Conservation (phyloP, 768 basidiomycete genomes). For the Kondoa malvinella region DNA sequence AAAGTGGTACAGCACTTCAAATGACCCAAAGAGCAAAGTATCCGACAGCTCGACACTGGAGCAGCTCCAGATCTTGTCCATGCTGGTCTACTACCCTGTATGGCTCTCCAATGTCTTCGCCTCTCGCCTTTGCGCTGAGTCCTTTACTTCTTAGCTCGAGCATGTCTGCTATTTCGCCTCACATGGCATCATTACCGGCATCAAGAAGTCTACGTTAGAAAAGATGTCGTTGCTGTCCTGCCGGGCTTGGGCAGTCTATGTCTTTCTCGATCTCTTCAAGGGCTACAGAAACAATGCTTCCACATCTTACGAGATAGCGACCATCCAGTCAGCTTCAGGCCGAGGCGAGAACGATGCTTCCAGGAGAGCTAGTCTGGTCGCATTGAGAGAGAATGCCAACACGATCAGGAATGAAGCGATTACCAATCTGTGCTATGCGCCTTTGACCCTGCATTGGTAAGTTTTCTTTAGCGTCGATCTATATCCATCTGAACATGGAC, state of each 20-base stretch:
- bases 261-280: constrained; percentile 49
- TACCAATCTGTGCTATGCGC: constrained; percentile 56
- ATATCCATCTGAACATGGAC: background rate
- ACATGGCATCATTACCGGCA: background rate
- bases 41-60: constrained; percentile 19
- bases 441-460: constrained; percentile 67
- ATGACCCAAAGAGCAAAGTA: constrained; percentile 20
- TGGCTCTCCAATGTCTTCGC: background rate
- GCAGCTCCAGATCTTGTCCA: constrained; percentile 25
- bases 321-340: constrained; percentile 18
- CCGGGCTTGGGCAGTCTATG: constrained; percentile 65
- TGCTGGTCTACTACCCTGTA: constrained; percentile 29
- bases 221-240: constrained; percentile 49
- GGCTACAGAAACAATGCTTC: background rate
- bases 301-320: constrained; percentile 18
- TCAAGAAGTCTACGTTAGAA: constrained; percentile 2
- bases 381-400: constrained; percentile 44
- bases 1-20: constrained; percentile 14
- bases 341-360: background rate
- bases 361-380: constrained; percentile 6
- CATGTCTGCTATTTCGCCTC: constrained; percentile 24
- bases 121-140: too few relatives aligned
- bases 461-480: background rate
- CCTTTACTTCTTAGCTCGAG: constrained; percentile 21
- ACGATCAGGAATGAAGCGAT: constrained; percentile 55